A percentile compares a stretch with the other conserved stretches of the same genome.
phyloP scores from a whole-genome alignment of 2,329 filamentous ascomycete genomes.

The Fusarium sp. region DNA sequence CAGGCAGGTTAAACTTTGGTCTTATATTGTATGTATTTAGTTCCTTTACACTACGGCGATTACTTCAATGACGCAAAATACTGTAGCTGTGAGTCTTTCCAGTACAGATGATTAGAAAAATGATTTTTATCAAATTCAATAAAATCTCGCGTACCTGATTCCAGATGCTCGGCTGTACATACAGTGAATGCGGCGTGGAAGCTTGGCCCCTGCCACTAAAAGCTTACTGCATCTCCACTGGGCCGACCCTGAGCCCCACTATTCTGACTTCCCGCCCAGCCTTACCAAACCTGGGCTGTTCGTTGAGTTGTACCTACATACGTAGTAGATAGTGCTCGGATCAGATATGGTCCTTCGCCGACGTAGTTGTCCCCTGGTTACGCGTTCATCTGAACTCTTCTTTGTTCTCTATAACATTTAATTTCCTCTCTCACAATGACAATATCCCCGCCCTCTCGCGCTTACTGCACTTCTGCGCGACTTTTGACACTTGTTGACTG shows the following conservation, averaged over 20 bases:
- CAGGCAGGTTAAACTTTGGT: background rate
- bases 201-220: conserved; percentile 12
- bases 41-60: background rate
- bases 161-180: conserved; percentile 12
- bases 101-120: background rate
- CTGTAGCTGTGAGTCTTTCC: background rate
- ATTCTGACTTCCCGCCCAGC: conserved; percentile 8
- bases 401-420: conserved; percentile 26
- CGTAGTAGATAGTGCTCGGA: too few relatives aligned
- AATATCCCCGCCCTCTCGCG: conserved; percentile 20
- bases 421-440: conserved; percentile 7
- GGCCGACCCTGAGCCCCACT: conserved; percentile 20
- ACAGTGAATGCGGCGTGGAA: conserved; percentile 8
- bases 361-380: background rate
- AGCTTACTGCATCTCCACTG: conserved; percentile 28
- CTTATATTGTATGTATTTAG: too few relatives aligned
- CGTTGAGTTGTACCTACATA: too few relatives aligned
- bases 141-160: conserved; percentile 25
- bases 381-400: conserved; percentile 2
- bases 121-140: background rate
- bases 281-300: conserved; percentile 5
- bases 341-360: conserved; percentile 28
- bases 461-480: conserved; percentile 34
- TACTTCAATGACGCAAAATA: background rate
- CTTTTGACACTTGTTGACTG: conserved; percentile 30